Evolutionary conservation across 2,329 filamentous ascomycete genomes (phyloP).

Genomic region (Grosmannia serpens): DNA sequence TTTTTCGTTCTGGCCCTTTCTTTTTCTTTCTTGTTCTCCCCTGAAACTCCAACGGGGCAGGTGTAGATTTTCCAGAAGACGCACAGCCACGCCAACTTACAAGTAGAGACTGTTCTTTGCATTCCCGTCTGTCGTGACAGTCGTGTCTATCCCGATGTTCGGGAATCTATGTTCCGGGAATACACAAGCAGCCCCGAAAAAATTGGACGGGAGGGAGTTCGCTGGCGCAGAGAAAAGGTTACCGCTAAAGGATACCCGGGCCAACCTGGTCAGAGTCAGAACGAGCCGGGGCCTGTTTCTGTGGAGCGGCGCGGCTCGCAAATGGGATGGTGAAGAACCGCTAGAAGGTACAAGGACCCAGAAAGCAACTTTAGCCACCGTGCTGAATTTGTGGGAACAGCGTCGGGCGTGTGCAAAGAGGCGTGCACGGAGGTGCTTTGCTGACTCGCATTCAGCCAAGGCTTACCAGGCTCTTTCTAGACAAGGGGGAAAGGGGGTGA

Average conservation of each 20-base stretch:
- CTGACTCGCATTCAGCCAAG: neutral
- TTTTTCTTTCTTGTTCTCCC: no score
- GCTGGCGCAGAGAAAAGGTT: neutral
- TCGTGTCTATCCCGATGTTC: neutral
- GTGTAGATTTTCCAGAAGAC: no score
- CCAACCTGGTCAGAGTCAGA: slow-evolving; percentile 1
- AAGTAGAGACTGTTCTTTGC: neutral
- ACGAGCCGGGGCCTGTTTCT: slow-evolving; percentile 3
- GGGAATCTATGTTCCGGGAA: neutral
- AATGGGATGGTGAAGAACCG: neutral
- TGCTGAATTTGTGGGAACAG: no score
- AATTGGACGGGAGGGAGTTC: neutral
- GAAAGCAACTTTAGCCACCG: neutral
- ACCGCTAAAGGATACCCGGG: neutral
- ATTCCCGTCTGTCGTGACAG: neutral
- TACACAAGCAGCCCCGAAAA: neutral
- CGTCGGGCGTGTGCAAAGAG: no score
- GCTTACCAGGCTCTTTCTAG: neutral
- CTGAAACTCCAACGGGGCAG: no score
- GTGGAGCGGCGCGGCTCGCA: slow-evolving; percentile 9
- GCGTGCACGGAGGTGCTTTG: no score
- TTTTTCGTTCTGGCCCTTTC: no score
- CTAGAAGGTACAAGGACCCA: neutral
- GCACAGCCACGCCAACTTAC: neutral
- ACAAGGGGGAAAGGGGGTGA: no score